Evolutionary conservation across 495 filamentous ascomycete species (phyloP).

Genomic region (Neurospora sp.): DNA sequence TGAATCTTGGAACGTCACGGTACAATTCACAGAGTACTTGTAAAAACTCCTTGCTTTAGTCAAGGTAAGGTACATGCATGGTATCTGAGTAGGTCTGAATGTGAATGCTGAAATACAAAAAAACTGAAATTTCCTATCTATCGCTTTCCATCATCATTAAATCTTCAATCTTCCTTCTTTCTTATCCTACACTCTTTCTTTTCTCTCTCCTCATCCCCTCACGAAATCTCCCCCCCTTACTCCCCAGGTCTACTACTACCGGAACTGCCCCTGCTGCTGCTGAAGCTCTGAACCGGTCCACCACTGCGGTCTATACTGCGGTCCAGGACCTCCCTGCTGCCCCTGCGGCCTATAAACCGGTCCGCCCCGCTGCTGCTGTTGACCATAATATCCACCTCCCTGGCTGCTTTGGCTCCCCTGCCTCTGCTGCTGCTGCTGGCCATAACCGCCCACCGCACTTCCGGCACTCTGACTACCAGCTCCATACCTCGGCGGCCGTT

Average conservation of each 20-base stretch:
- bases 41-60: not conserved
- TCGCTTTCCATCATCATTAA: not conserved
- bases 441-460: not conserved
- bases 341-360: not conserved
- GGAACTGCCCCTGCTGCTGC: not conserved
- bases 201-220: not conserved
- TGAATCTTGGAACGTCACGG: not conserved
- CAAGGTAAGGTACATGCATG: not conserved
- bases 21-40: too few relatives aligned
- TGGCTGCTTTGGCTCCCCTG: too few relatives aligned
- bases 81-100: not conserved
- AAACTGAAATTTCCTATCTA: not conserved
- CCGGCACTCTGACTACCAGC: not conserved
- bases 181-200: not conserved
- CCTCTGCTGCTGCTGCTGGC: not conserved
- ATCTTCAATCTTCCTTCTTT: not conserved
- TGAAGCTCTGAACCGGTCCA: not conserved
- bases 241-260: not conserved
- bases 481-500: not conserved
- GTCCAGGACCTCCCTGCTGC: not conserved
- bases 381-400: not conserved
- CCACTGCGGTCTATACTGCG: not conserved
- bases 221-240: not conserved
- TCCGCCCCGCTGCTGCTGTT: not conserved
- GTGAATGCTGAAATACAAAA: not conserved